Evolutionary conservation across 257 asterid species (phyloP), one percentile per base, ranked within the genome.

Genomic region (Solanum clarkiae): DNA sequence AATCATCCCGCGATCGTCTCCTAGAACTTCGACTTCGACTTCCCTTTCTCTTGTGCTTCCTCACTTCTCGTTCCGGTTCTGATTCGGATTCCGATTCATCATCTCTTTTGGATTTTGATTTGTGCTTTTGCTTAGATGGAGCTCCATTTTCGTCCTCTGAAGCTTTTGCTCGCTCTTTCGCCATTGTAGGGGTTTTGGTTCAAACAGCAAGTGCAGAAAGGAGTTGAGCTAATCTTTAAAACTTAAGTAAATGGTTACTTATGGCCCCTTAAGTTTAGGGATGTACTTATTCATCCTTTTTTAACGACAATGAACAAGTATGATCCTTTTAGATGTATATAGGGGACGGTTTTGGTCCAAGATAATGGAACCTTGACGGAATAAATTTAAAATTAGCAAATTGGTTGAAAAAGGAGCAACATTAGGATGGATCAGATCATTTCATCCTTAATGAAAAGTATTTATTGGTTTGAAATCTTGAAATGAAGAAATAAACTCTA

Each of bases 1-100:
- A n/a, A 84, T 89, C 89, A 4, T 90, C 94, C 86, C 96, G 89
- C 54, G 95, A 88, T 65, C 93, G 88, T 84, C 54, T 72, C 54
- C 59, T 54, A 24, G 42, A 66, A 71, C 51, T 60, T 60, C 68
- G 45, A 65, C 32, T 69, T 80, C 69, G 36, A 65, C 65, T 56
- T 71, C 47, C 24, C 20, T 20, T 84, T 77, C 49, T 79, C 65
- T 0, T 1, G 65, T 53, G 65, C 10, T 26, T 79, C 54, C 47
- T 79, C 29, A 29, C 49, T 49, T 24, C 86, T 20, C 53, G 10
- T 14, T 68, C 66, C 7, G 66, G 42, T 54, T 75, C 82, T 29
- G 88, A 80, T 10, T 89, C 88, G 13, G 96, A 89, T 51, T 88
- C 86, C 22, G 96, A 84, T 56, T 89, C 86, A 36, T 60, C 72